Percentiles rank a stretch among this genome's conserved stretches.
phyloP scores from a whole-genome alignment of 2,329 filamentous ascomycete genomes.

The Pochonia chlamydosporia region DNA sequence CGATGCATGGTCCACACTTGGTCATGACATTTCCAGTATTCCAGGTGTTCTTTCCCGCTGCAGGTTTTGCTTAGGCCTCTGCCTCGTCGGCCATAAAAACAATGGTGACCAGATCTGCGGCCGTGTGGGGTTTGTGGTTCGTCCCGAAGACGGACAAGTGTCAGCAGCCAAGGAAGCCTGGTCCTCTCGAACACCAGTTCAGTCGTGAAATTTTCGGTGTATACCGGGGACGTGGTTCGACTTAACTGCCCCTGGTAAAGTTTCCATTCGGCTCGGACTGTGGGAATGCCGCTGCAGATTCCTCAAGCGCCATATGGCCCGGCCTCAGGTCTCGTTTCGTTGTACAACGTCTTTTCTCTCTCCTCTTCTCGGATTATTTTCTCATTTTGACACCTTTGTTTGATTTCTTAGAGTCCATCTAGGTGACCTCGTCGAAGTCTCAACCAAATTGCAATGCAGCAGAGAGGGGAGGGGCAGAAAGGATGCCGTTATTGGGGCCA shows the following conservation, averaged over 20 bases:
- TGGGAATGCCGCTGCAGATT: conserved; percentile 9
- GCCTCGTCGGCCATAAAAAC: conserved; percentile 11
- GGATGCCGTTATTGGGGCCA: no score
- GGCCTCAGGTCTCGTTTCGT: background rate
- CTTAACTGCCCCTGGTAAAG: conserved; percentile 6
- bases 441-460: background rate
- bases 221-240: conserved; percentile 27
- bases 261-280: background rate
- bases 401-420: no score
- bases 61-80: conserved; percentile 1
- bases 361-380: background rate
- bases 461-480: background rate
- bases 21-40: conserved; percentile 6
- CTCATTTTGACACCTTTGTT: background rate
- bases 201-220: conserved; percentile 29
- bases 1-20: conserved; percentile 7
- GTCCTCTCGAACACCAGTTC: conserved; percentile 15
- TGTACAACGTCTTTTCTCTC: background rate
- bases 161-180: conserved; percentile 23
- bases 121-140: conserved; percentile 35
- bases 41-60: conserved; percentile 4
- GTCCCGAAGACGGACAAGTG: conserved; percentile 31
- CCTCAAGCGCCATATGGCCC: background rate
- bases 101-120: conserved; percentile 32
- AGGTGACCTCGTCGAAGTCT: no score